Percentiles rank a stretch among this genome's conserved stretches.
phyloP scores from a whole-genome alignment of 305 asterid genomes.

The Fraxinus albicans region DNA sequence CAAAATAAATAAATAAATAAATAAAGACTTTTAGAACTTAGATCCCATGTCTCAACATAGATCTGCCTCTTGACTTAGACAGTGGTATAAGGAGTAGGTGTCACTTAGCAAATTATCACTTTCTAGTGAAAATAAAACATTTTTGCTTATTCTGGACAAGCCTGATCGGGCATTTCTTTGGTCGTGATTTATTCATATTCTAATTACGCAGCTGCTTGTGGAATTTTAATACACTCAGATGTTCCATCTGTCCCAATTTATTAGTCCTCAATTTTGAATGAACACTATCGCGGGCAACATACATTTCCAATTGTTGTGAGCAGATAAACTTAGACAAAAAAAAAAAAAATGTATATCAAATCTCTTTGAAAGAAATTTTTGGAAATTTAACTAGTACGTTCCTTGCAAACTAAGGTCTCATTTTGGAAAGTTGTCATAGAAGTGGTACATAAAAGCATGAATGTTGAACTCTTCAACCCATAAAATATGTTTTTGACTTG shows the following conservation, averaged over 20 bases:
- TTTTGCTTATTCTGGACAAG: not conserved
- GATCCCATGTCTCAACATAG: not conserved
- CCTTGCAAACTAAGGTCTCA: not conserved
- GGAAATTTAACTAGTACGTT: not conserved
- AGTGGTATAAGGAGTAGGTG: not conserved
- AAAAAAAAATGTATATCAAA: not conserved
- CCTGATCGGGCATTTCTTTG: not conserved
- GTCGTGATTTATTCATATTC: not conserved
- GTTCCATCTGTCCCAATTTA: not conserved
- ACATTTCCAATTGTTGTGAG: not conserved
- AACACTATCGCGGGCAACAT: not conserved
- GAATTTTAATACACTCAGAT: not conserved
- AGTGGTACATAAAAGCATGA: not conserved
- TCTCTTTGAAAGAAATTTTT: not conserved
- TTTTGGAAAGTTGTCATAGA: constrained; percentile 5
- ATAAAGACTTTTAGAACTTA: not conserved
- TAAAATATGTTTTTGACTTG: constrained; percentile 5
- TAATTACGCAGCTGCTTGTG: not conserved
- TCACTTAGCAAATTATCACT: constrained; percentile 3
- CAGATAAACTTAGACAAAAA: not conserved
- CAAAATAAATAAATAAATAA: not conserved
- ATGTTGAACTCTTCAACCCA: not conserved
- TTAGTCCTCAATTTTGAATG: not conserved
- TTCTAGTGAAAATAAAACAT: not conserved
- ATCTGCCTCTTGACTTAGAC: not conserved